Base-by-base conservation (phyloP, 2,329 filamentous ascomycete genomes). In the Anthostomella pinea region DNA sequence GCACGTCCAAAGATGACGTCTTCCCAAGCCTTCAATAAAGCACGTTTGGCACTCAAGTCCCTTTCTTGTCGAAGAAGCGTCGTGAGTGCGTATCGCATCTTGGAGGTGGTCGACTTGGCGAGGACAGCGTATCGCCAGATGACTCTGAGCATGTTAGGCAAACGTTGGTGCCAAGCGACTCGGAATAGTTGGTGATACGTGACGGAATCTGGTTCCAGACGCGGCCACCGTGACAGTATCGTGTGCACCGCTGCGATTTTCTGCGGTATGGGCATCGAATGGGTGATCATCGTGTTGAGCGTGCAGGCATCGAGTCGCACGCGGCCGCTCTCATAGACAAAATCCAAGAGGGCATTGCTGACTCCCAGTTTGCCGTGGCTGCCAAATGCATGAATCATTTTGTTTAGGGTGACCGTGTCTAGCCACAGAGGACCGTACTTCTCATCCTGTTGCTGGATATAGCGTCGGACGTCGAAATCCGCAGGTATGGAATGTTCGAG, bases 141-240 rank as follows among this genome's bases (percentile, higher is more conserved):
- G 3, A 61, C 56, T 18, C 52, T 48, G 23, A 60, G 46, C 51
- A 54, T 48, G 29, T 61, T 61, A 15, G 57, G 56, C 30, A 41
- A 43, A 5, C 50, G 41, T 14, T 32, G 43, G 18, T 23, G 43
- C 56, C 57, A 59, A 13, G 52, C 51, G 2, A 33, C 33, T 25
- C 39, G 32, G 22, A 57, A 59, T 6, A 61, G 39, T 9, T 45
- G 13, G n/a, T 52, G 23, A 23, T 56, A 59, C 2, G 55, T 57
- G 33, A 45, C 30, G 4, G 7, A 22, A 29, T 57, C 45, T 14
- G 41, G 51, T n/a, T 14, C 6, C 1, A 54, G 1, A 7, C 10
- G 21, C 1, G 44, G 39, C 49, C 48, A 55, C n/a, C 35, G 44
- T 8, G 32, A 19, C 15, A 34, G 33, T 18, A 58, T 38, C 13